Conservation (phyloP, 2,329 filamentous ascomycete genomes). For the Fusarium nematophilum region DNA sequence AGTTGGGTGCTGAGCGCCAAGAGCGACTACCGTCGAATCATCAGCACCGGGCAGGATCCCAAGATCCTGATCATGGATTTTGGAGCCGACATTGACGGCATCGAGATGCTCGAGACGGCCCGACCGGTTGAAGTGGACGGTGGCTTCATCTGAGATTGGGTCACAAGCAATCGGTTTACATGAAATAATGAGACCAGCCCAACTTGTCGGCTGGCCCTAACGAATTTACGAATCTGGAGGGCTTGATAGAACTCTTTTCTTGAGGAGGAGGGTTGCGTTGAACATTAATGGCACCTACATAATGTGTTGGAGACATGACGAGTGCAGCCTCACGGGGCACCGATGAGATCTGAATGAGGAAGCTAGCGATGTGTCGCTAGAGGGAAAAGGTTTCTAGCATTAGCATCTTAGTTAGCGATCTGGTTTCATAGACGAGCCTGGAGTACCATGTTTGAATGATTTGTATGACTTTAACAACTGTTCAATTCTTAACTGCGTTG, state of each 20-base stretch:
- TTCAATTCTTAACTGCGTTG: conserved; percentile 2
- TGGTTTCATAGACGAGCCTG: conserved; percentile 31
- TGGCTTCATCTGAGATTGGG: conserved; percentile 42
- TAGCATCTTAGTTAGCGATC: conserved; percentile 34
- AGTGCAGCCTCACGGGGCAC: conserved; percentile 38
- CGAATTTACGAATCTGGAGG: conserved; percentile 39
- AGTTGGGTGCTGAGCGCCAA: conserved; percentile 98
- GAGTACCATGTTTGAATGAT: conserved; percentile 25
- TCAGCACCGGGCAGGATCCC: conserved; percentile 94
- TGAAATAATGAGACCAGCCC: conserved; percentile 18
- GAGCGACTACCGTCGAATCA: conserved; percentile 93
- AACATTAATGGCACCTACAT: conserved; percentile 28
- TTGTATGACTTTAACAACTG: not conserved
- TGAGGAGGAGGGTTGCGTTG: conserved; percentile 7
- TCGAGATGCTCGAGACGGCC: conserved; percentile 67
- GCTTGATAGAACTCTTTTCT: conserved; percentile 31
- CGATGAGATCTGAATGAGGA: conserved; percentile 24
- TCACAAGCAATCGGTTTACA: not conserved
- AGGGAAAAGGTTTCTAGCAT: conserved; percentile 13
- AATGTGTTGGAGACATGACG: conserved; percentile 33
- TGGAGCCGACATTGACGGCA: conserved; percentile 69
- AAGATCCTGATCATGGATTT: conserved; percentile 96
- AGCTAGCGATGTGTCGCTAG: conserved; percentile 15
- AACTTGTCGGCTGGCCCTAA: conserved; percentile 27
- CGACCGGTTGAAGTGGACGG: conserved; percentile 25